A percentile compares a stretch with the other conserved stretches of the same genome.
Conservation (phyloP, 768 basidiomycete genomes). For the Mycena venus region DNA sequence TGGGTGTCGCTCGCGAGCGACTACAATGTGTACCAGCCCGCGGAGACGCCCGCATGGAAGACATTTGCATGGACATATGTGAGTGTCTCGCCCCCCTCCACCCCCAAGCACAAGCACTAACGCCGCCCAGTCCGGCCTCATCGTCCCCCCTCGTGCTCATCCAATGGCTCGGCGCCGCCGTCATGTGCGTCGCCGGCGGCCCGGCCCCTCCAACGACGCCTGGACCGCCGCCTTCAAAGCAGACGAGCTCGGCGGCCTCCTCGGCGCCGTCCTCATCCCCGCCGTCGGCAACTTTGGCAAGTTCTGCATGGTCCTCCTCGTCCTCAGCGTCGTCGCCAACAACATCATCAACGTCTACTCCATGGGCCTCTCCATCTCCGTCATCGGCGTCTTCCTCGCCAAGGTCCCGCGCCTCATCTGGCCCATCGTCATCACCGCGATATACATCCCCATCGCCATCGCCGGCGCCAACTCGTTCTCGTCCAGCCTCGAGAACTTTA, state of each 20-base stretch:
- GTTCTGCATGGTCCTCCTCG: constrained; percentile 68
- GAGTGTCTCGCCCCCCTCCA: constrained; percentile 36
- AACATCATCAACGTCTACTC: constrained; percentile 65
- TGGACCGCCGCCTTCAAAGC: constrained; percentile 52
- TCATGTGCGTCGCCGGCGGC: constrained; percentile 51
- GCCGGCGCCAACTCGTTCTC: constrained; percentile 66
- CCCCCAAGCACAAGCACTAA: background rate
- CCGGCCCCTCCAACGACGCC: constrained; percentile 44
- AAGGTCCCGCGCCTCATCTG: constrained; percentile 55
- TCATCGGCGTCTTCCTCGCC: constrained; percentile 56
- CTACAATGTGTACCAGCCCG: constrained; percentile 60
- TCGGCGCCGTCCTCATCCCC: constrained; percentile 64
- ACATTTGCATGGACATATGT: constrained; percentile 56
- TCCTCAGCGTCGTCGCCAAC: constrained; percentile 61
- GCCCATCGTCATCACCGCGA: constrained; percentile 53
- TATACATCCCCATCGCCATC: constrained; percentile 60
- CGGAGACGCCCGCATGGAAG: constrained; percentile 47
- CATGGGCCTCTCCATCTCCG: constrained; percentile 59
- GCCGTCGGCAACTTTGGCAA: constrained; percentile 64
- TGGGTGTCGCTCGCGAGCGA: constrained; percentile 55
- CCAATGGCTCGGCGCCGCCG: constrained; percentile 62
- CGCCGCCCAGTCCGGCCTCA: constrained; percentile 23
- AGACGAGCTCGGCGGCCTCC: constrained; percentile 60
- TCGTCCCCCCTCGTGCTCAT: constrained; percentile 49
- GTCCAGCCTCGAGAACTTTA: constrained; percentile 44